Evolutionary conservation across 2,329 filamentous ascomycete species (phyloP).

Genomic region (Chrysoporthe cubensis): DNA sequence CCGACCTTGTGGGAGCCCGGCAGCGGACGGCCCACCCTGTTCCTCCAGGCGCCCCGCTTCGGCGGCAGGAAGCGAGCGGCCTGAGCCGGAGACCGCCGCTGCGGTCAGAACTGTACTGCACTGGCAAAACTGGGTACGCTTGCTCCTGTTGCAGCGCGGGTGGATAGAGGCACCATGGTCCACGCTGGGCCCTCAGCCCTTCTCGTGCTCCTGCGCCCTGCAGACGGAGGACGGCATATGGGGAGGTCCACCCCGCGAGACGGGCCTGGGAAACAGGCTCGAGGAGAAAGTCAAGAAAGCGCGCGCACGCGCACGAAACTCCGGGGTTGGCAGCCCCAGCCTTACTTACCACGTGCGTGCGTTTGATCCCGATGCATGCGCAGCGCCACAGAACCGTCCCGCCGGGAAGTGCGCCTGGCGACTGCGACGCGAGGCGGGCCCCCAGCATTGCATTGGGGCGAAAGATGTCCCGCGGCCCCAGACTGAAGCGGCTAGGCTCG

Average conservation of each 20-base stretch:
- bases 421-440: neutral
- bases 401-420: neutral
- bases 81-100: constrained; percentile 18
- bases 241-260: too few relatives aligned
- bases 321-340: too few relatives aligned
- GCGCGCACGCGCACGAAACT: too few relatives aligned
- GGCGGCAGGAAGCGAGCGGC: constrained; percentile 15
- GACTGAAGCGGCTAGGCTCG: neutral
- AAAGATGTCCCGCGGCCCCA: constrained; percentile 14
- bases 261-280: too few relatives aligned
- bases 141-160: too few relatives aligned
- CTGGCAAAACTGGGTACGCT: too few relatives aligned
- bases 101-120: neutral
- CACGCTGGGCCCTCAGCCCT: neutral
- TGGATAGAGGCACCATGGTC: too few relatives aligned
- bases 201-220: neutral
- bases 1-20: neutral
- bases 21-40: neutral
- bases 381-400: too few relatives aligned
- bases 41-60: constrained; percentile 7
- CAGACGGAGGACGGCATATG: too few relatives aligned
- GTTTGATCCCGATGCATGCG: too few relatives aligned
- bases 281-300: too few relatives aligned
- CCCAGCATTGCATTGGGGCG: constrained; percentile 8
- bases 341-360: too few relatives aligned